Evolutionary conservation across 371 early-diverging fungal species (phyloP).

Genomic region (Neoconidiobolus thromboides): DNA sequence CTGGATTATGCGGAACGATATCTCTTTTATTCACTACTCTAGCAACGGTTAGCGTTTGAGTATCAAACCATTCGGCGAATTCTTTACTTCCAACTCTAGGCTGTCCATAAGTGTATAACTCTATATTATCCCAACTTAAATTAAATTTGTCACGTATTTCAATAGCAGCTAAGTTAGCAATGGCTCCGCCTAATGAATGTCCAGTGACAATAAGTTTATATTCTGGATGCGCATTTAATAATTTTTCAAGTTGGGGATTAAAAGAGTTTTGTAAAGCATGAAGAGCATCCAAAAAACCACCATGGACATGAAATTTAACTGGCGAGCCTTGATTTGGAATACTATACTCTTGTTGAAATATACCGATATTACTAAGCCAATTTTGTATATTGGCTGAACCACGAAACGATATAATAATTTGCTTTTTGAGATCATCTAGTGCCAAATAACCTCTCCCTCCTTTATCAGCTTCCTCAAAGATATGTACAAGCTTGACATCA

Average conservation of each 20-base stretch:
- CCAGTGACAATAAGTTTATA: background rate
- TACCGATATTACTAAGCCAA: background rate
- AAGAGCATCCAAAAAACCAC: background rate
- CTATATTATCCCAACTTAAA: background rate
- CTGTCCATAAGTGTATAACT: background rate
- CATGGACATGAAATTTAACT: background rate
- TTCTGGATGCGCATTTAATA: background rate
- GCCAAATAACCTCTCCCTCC: background rate
- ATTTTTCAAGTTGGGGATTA: background rate
- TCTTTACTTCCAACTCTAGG: background rate
- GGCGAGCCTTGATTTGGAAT: no score
- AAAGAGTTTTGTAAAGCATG: background rate
- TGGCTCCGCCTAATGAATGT: background rate
- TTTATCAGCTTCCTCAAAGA: background rate
- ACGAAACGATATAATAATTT: background rate
- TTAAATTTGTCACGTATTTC: background rate
- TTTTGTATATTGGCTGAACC: background rate
- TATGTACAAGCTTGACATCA: background rate
- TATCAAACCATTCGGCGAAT: background rate
- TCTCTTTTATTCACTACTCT: background rate
- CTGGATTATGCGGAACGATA: background rate
- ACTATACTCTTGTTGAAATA: no score
- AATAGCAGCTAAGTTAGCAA: background rate
- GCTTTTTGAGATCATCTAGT: background rate
- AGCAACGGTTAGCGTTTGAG: background rate